Evolutionary conservation across 768 basidiomycete species (phyloP).

Genomic region (Lactarius vividus): DNA sequence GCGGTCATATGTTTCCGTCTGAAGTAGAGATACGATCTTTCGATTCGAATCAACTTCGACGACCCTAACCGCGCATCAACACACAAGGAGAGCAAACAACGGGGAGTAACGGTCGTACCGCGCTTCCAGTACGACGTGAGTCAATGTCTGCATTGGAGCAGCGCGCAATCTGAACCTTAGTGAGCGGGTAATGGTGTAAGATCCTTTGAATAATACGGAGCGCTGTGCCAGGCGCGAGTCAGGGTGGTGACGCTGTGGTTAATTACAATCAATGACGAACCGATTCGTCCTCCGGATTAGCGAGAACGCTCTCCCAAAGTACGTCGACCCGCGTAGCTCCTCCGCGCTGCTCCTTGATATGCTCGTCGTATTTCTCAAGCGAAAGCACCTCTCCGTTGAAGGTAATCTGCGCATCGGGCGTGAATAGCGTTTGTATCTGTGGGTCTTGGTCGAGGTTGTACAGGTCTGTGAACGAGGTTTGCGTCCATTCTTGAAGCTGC

Average conservation of each 20-base stretch:
- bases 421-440: background rate
- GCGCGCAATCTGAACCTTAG: conserved; percentile 14
- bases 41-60: background rate
- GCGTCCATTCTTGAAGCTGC: conserved; percentile 1
- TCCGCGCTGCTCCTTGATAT: background rate
- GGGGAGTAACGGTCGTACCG: background rate
- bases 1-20: conserved; percentile 1
- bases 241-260: no score
- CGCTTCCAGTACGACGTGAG: conserved; percentile 4
- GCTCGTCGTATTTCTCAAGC: background rate
- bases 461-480: background rate
- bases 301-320: background rate
- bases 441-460: conserved; percentile 3
- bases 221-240: background rate
- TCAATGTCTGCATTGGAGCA: conserved; percentile 7
- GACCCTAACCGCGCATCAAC: background rate
- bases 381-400: background rate
- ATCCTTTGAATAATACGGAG: conserved; percentile 6
- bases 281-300: background rate
- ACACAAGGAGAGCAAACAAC: background rate
- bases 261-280: background rate
- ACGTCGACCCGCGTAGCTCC: background rate
- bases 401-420: background rate
- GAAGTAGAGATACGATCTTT: conserved; percentile 1
- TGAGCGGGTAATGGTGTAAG: conserved; percentile 11